Evolutionary conservation across 345 rosid species (phyloP), one percentile per base, ranked within the genome.

Genomic region (Carallia pectinifolia): DNA sequence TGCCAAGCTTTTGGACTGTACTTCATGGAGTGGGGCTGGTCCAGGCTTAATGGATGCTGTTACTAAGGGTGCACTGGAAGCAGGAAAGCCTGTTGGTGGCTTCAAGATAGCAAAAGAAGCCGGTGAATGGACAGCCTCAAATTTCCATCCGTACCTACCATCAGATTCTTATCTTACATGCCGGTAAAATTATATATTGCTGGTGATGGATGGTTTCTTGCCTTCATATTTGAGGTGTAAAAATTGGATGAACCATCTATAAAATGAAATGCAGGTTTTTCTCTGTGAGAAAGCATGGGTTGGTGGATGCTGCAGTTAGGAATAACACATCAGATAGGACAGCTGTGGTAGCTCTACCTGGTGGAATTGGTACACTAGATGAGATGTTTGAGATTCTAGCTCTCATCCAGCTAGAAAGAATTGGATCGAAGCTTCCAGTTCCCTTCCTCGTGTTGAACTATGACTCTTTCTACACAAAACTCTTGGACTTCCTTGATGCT

Each of bases 1-100:
- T 70, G 98, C 97, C 59, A 82, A 58, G 64, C 91, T 91, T 60
- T 78, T 94, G 85, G 86, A 87, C 66, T 89, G 96, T 74, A 87
- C 98, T 13, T 87, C 96, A 7, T 94, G 98, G 98, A 84, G 95
- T 6, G 98, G 98, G 47, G 97, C 86, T 76, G 98, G 98, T 82
- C 90, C 96, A 34, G 94, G 98, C 62, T 94, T 93, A 55, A 93
- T 93, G 97, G 98, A 93, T 74, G 98, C 97, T 68, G 88, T 82
- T 27, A 84, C 79, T 36, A 89, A 86, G 78, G 98, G 98, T 66
- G 97, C 98, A 78, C 47, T 89, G 54, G 80, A 89, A 81, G 90
- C 89, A 61, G 88, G 86, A 69, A 88, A 87, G 77, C 84, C 88
- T 5, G 95, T 87, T 0, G 97, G 90, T 73, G 98, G 97, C 71